Base-by-base conservation (phyloP, 2,329 filamentous ascomycete species). In the Sarocladium oryzae region DNA sequence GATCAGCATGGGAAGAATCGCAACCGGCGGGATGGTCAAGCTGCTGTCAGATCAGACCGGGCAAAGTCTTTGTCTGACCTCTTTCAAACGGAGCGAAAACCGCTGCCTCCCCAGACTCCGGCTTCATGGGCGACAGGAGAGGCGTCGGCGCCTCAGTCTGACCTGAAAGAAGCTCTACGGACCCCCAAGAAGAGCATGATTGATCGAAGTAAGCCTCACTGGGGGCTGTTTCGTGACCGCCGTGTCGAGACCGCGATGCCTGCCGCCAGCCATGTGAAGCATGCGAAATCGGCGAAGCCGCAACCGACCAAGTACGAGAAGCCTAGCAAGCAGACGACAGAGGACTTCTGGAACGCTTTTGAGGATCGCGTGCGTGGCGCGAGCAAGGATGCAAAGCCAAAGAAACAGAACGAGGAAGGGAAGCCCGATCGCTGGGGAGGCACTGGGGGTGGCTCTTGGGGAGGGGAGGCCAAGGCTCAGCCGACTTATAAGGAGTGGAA, bases 291-390 rank as follows among this genome's bases (percentile, higher is more conserved):
- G 10, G 43, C 23, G 11, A 37, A 37, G 35, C 6, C 35, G 6
- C 7, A 37, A 37, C 35, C 28, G 7, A 3, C 51, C 51, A 26
- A 48, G 52, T 28, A 32, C 30, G 32, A 32, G 6, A 11, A 46
- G 49, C 24, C 49, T 40, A 52, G 66, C 58, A 48, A 57, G 60
- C 41, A 57, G 61, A 37, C 57, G 57, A 45, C 51, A 18, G 33
- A 50, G 13, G n/a, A 50, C 18, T 50, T 40, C 35, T 40, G 28
- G 10, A 52, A 57, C 23, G 56, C 61, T 28, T 63, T 63, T 28
- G 62, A 60, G 60, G 56, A 50, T 6, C 60, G 60, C 43, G 52
- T 62, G 7, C 57, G 61, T 40, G 40, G 21, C 9, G 18, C 46
- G 4, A 28, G 8, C 13, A 11, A 10, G 16, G 23, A 24, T 9